Evolutionary conservation across 2,329 filamentous ascomycete genomes (phyloP).

Genomic region (Pseudocercospora cruenta): DNA sequence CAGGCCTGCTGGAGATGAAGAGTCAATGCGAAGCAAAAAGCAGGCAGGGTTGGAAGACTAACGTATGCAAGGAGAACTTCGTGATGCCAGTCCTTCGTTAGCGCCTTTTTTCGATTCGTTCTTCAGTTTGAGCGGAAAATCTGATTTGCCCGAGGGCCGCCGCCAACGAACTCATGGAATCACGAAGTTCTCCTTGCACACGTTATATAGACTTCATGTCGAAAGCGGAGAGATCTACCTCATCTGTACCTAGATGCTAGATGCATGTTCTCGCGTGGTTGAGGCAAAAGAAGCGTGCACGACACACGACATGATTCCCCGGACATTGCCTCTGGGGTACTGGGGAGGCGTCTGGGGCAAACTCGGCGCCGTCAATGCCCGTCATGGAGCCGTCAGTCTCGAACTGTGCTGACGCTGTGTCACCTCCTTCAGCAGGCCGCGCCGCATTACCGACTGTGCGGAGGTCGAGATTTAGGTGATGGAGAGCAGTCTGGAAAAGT

Average conservation of each 20-base stretch:
- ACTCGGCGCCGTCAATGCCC: neutral
- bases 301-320: neutral
- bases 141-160: too few species aligned
- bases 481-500: neutral
- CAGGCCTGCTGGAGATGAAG: too few species aligned
- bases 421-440: neutral
- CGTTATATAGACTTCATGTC: neutral
- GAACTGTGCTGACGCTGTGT: neutral
- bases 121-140: too few species aligned
- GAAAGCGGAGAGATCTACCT: neutral
- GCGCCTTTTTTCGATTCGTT: too few species aligned
- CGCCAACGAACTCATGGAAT: too few species aligned
- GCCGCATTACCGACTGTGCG: neutral
- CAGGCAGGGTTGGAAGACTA: neutral
- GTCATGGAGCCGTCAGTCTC: neutral
- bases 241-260: neutral
- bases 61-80: too few species aligned
- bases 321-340: neutral
- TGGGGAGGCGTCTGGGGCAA: neutral
- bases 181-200: too few species aligned
- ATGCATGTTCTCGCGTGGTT: constrained; percentile 5
- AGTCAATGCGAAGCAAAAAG: constrained; percentile 1
- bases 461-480: neutral
- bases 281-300: neutral
- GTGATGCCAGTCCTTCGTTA: too few species aligned